Base-by-base conservation (phyloP, 371 early-diverging fungal genomes). In the Haplosporangium sp. region DNA sequence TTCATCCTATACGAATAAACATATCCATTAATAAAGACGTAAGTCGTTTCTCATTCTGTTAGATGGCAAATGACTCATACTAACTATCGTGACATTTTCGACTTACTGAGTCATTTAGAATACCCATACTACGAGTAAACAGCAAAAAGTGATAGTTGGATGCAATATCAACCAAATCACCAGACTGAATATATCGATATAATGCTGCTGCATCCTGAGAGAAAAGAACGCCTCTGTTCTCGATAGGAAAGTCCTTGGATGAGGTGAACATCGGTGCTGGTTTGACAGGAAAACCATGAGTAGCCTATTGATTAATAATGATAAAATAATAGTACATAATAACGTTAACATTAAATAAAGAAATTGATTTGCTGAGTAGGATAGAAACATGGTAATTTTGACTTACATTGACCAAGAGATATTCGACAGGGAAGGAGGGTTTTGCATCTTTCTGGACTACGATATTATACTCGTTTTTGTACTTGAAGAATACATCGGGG, bases 381-480 rank as follows among this genome's bases (percentile, higher is more conserved):
- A 27, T 27, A 0, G 27, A 27, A 27, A 27, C 27, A 27, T 27
- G 27, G 27, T 27, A 27, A 27, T 27, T 27, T 27, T 27, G 27
- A 66, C 90, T 77, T 90, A 98, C 95, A 73, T 96, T 97, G 38
- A 97, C 95, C 55, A 99, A 84, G 34, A 98, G 89, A 76, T 99
- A 98, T 67, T 99, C 98, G 0, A 97, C 94, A 0, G 99, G 99
- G 77, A 98, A 99, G 0, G 95, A 93, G 0, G 98, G 98, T 71
- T 96, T 96, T 19, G 94, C 94, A 38, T 89, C 88, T 66, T 96
- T 92, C 61, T 95, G 88, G 0, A 97, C 98, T 39, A 90, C 85
- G 19, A 95, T 86, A 42, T 92, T 92, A 84, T 99, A 99, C 81
- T 97, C 93, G 86, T 99, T 97, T 81, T 93, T 95, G 84, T 92